Evolutionary conservation across 768 basidiomycete species (phyloP).

Genomic region (Cystofilobasidium macerans): DNA sequence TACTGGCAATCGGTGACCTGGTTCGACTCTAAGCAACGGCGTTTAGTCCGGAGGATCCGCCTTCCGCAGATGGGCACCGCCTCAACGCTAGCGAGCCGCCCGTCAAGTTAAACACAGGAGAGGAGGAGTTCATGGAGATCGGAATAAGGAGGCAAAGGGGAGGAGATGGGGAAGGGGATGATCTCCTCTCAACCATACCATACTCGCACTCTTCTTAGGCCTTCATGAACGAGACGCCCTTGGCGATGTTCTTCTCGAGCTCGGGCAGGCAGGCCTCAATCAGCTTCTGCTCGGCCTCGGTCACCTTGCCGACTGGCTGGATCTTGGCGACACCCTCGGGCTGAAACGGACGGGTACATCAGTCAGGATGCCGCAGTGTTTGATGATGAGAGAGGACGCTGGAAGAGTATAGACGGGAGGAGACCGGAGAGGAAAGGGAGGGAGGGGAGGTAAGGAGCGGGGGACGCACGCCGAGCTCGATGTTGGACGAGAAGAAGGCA

Average conservation of each 20-base stretch:
- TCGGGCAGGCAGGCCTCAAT: constrained; percentile 79
- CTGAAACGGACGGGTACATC: constrained; percentile 24
- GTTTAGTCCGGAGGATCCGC: no score
- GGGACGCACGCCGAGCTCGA: constrained; percentile 74
- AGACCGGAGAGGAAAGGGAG: background rate
- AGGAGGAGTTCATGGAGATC: no score
- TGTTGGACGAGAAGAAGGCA: constrained; percentile 86
- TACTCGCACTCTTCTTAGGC: no score
- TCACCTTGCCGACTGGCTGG: constrained; percentile 65
- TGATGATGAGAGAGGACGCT: background rate
- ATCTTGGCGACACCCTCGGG: constrained; percentile 84
- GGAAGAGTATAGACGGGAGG: background rate
- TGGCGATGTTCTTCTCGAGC: constrained; percentile 95
- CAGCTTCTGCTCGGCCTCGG: constrained; percentile 71
- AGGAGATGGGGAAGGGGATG: no score
- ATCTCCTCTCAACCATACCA: no score
- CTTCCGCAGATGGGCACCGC: no score
- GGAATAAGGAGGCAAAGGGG: no score
- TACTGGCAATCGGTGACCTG: no score
- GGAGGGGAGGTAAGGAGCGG: background rate
- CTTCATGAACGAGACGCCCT: no score
- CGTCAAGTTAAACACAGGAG: no score
- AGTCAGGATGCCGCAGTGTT: background rate
- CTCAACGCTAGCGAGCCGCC: no score
- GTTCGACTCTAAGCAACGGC: no score